Base-by-base conservation (phyloP, 1,139 yeast genomes). In the Nakaseomyces uthaithaninus region DNA sequence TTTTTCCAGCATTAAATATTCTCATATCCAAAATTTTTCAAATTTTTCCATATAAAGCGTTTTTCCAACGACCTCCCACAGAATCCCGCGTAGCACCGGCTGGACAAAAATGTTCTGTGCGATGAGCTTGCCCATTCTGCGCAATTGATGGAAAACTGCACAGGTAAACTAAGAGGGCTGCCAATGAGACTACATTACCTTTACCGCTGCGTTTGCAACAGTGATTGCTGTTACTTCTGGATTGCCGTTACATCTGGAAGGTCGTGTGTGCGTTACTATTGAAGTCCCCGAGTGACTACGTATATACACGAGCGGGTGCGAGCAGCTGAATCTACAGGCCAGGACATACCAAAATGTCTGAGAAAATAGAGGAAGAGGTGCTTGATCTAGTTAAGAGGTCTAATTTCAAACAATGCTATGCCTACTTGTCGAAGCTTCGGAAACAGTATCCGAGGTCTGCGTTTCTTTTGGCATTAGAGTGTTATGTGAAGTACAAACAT, bases 391-490 rank as follows among this genome's bases (percentile, higher is more conserved):
- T 59, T 18, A 44, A 45, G 28, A 45, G 40, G 35, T 54, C 54
- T 5, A 51, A 48, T 37, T 58, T 51, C 41, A 59, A 56, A 39
- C 52, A 46, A 34, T 58, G 62, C 38, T 35, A 46, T 39, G 51
- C 47, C 18, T 46, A 42, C 40, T 44, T 56, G 6, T 44, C 36
- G 3, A 45, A 45, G 33, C 41, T 52, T 39, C 46, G 45, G 38
- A 50, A 44, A 16, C 51, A 46, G 36, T 54, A 42, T 26, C 57
- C 61, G 10, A 52, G 51, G 20, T 45, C 57, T 2, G 42, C 51
- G 5, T 56, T 49, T 38, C 43, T 51, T 12, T 46, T 44, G 30
- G 41, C 55, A 1, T 37, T 59, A 26, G 60, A 57, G 26, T 41
- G 49, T 4, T 59, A 55, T 36, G 55, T 47, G 20, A 53, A 46